Base-by-base conservation (phyloP, 2,329 filamentous ascomycete species). In the Fusarium liriodendri region DNA sequence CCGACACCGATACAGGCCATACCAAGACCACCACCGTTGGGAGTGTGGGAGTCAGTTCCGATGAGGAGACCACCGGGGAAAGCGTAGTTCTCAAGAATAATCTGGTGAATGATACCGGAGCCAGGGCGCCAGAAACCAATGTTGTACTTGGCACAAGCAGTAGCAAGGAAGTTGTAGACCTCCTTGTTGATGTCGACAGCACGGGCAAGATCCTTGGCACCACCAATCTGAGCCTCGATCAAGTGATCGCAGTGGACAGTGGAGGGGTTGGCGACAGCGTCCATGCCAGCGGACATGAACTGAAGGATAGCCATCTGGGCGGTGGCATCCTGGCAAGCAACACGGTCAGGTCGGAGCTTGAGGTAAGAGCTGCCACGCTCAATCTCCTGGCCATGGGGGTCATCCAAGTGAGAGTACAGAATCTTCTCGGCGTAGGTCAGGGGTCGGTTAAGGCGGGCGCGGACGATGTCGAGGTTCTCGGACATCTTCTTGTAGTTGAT, bases 401-500 rank as follows among this genome's bases (percentile, higher is more conserved):
- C 95, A 87, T 98, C 97, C 84, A 99, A 89, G 86, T 99, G 97
- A 73, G 96, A 98, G 90, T 99, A 99, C 79, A 98, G 90, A 81
- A 99, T 95, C 92, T 99, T 99, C 91, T 99, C 97, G 83, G 95
- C 94, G 84, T 93, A 98, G 79, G 95, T 97, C 80, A 99, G 91
- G 78, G 97, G 97, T 79, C 94, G 93, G 88, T 98, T 97, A 77
- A 99, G 90, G 81, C 97, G 93, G 80, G 88, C 85, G 82, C 97
- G 94, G 79, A 99, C 97, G 84, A 99, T 91, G 80, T 91, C 88
- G 71, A 99, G 91, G 90, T 98, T 98, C 89, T 98, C 95, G 80
- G 94, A 95, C 95, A 98, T 98, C 91, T 98, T 98, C 91, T 94
- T 95, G 85, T 99, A 99, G 90, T 98, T 98, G 90, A 98, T 98